Conservation (phyloP, 352 stramenopile genomes). For the Globisporangium nodosum region DNA sequence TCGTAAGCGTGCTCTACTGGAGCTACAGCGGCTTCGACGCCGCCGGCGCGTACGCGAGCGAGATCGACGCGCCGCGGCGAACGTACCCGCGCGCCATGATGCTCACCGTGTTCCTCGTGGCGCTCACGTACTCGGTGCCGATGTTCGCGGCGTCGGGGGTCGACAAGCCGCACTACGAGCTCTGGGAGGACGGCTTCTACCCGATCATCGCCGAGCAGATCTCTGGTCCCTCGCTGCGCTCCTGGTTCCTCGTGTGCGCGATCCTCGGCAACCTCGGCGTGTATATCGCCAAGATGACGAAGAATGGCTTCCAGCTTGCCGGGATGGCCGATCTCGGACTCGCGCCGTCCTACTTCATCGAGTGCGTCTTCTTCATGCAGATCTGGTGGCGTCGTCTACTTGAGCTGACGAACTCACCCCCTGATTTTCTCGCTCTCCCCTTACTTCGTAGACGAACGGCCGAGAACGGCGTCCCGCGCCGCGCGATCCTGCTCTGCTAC, state of each 20-base stretch:
- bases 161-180: constrained; percentile 67
- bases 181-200: constrained; percentile 75
- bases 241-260: constrained; percentile 72
- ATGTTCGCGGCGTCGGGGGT: constrained; percentile 62
- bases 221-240: constrained; percentile 55
- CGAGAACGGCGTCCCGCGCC: constrained; percentile 57
- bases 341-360: constrained; percentile 64
- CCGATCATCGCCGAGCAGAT: constrained; percentile 60
- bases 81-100: constrained; percentile 79
- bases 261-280: constrained; percentile 76
- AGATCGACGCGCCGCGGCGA: constrained; percentile 59
- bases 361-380: constrained; percentile 52
- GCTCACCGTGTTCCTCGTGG: constrained; percentile 44
- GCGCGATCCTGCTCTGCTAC: constrained; percentile 67
- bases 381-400: not conserved
- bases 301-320: constrained; percentile 75
- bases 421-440: constrained; percentile 2
- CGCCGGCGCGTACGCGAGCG: constrained; percentile 61
- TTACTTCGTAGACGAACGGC: constrained; percentile 29
- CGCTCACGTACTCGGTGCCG: constrained; percentile 69
- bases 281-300: constrained; percentile 79
- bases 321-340: constrained; percentile 78
- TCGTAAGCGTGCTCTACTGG: constrained; percentile 76
- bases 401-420: constrained; percentile 9
- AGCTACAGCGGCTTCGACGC: constrained; percentile 81